phyloP scores from a whole-genome alignment of 2,329 filamentous ascomycete genomes.

The Juglanconis oblonga region DNA sequence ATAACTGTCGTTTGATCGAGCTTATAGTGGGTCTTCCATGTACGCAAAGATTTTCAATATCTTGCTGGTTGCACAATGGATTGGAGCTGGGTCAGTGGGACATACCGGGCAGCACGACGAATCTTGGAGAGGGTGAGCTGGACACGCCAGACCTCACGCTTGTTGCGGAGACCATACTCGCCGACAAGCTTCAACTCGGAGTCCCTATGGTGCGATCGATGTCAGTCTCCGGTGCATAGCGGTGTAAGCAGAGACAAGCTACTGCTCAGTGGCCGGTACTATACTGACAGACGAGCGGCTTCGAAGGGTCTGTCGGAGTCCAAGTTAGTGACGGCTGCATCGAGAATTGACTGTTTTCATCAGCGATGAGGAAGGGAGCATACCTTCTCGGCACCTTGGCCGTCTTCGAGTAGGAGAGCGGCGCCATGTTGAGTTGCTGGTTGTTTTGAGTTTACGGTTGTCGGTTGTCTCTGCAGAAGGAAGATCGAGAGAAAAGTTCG shows the following conservation, averaged over 20 bases:
- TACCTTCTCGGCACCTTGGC: conserved; percentile 78
- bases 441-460: conserved; percentile 4
- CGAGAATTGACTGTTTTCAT: not conserved
- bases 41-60: not conserved
- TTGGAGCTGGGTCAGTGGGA: not conserved
- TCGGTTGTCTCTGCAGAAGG: not conserved
- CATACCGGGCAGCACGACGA: conserved; percentile 99
- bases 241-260: conserved; percentile 98
- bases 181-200: conserved; percentile 99
- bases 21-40: not conserved
- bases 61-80: too few relatives aligned
- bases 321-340: conserved; percentile 8
- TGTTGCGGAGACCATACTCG: conserved; percentile 99
- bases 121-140: conserved; percentile 99
- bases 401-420: conserved; percentile 93
- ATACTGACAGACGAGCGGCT: conserved; percentile 99
- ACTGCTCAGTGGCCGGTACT: conserved; percentile 90
- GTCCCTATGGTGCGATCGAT: conserved; percentile 66
- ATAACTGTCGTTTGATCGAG: conserved; percentile 5
- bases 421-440: conserved; percentile 36
- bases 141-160: conserved; percentile 99
- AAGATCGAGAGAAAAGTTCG: conserved; percentile 3
- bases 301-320: conserved; percentile 84
- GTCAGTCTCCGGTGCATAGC: conserved; percentile 73
- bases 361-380: not conserved